Evolutionary conservation across 257 asterid species (phyloP).

Genomic region (Solanum peruvianum): DNA sequence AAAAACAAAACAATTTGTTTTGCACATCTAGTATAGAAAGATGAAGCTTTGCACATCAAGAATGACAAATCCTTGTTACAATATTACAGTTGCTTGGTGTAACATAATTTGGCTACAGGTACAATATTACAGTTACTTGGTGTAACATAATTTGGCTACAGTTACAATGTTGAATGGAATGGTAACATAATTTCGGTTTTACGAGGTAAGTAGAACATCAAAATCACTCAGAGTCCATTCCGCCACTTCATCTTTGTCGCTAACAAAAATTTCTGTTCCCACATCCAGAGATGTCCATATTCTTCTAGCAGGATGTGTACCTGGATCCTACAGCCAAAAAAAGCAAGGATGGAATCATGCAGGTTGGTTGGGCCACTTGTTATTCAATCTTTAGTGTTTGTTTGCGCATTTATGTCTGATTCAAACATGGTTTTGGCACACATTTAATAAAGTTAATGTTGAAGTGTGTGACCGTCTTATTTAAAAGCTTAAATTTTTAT

Average conservation of each 20-base stretch:
- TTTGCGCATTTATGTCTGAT: background rate
- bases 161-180: background rate
- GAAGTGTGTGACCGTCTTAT: background rate
- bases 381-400: background rate
- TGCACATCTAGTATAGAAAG: background rate
- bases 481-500: too few species aligned
- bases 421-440: background rate
- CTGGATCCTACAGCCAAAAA: conserved; percentile 42
- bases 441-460: background rate
- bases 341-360: background rate
- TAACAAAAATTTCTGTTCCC: conserved; percentile 70
- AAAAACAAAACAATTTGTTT: background rate
- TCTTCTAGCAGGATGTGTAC: conserved; percentile 48
- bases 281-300: conserved; percentile 70
- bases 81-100: background rate
- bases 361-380: background rate
- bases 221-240: conserved; percentile 65
- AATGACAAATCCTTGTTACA: background rate
- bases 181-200: background rate
- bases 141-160: background rate
- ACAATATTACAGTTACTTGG: background rate
- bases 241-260: conserved; percentile 54
- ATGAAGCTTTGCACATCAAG: background rate
- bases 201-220: conserved; percentile 43
- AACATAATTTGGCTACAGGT: background rate